A percentile compares a stretch with the other conserved stretches of the same genome.
phyloP scores from a whole-genome alignment of 495 filamentous ascomycete species.

The Apodospora peruviana region DNA sequence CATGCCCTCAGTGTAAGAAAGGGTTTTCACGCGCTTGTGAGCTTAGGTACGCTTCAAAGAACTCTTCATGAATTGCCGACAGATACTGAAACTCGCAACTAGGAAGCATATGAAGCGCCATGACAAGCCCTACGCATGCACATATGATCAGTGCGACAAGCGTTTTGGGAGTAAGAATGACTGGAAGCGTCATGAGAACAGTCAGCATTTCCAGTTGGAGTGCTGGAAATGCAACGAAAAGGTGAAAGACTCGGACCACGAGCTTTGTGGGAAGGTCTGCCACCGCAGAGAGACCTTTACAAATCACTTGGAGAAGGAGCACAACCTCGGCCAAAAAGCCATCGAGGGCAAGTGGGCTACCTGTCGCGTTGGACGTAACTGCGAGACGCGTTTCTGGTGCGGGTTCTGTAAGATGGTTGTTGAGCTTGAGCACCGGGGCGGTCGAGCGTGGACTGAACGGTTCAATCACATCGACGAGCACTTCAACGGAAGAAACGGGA shows the following conservation, averaged over 20 bases:
- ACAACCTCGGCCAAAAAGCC: slow-evolving; percentile 39
- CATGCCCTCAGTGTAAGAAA: slow-evolving; percentile 52
- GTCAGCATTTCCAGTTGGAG: slow-evolving; percentile 72
- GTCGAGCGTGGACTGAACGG: slow-evolving; percentile 64
- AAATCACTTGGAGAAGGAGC: slow-evolving; percentile 52
- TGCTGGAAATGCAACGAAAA: slow-evolving; percentile 67
- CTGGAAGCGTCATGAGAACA: slow-evolving; percentile 94
- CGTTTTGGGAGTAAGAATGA: slow-evolving; percentile 89
- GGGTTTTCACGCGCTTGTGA: slow-evolving; percentile 57
- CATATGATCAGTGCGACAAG: slow-evolving; percentile 66
- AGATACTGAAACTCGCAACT: slow-evolving; percentile 2
- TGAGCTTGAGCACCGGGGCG: slow-evolving; percentile 45
- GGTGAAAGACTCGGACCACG: slow-evolving; percentile 11
- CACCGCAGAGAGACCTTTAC: slow-evolving; percentile 57
- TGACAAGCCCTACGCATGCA: slow-evolving; percentile 82
- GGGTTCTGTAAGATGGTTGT: slow-evolving; percentile 70
- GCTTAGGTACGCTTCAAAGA: slow-evolving; percentile 52
- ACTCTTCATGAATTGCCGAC: background rate
- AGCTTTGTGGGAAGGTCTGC: slow-evolving; percentile 53
- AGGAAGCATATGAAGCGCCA: slow-evolving; percentile 91
- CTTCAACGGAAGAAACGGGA: slow-evolving; percentile 43
- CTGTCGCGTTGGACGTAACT: slow-evolving; percentile 64
- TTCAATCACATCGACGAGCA: slow-evolving; percentile 88
- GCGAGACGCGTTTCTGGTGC: slow-evolving; percentile 76
- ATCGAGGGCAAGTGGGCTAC: slow-evolving; percentile 43